These are phyloP conservation scores for Zymoseptoria ardabiliae DNA, from an alignment of 2,329 filamentous ascomycete species.

Conservation along the genomic window DNA sequence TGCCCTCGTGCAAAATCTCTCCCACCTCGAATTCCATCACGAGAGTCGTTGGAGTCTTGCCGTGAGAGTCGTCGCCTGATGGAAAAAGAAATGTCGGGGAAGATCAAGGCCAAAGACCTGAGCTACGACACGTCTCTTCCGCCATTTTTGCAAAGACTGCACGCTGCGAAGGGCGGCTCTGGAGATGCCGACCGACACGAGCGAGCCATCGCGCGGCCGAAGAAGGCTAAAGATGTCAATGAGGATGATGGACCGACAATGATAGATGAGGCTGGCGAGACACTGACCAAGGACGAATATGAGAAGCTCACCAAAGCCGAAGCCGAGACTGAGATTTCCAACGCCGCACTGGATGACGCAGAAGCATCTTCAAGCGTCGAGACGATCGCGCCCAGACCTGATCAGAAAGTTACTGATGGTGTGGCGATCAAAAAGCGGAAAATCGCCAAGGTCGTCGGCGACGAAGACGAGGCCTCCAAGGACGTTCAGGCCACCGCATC, in stretches of 20 bases:
- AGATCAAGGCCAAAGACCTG: conserved; percentile 59
- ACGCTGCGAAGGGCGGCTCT: conserved; percentile 45
- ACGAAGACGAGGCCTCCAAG: conserved; percentile 19
- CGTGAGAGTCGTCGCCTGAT: neutral
- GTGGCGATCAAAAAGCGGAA: conserved; percentile 31
- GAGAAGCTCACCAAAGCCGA: conserved; percentile 33
- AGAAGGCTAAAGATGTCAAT: conserved; percentile 53
- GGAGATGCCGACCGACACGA: conserved; percentile 42
- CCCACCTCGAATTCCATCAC: neutral
- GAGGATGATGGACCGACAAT: conserved; percentile 72
- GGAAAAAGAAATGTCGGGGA: conserved; percentile 30
- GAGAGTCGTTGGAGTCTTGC: neutral
- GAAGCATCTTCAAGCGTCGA: neutral
- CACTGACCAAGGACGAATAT: conserved; percentile 47
- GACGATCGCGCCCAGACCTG: conserved; percentile 7
- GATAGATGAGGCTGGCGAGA: conserved; percentile 62
- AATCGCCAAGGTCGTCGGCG: conserved; percentile 28
- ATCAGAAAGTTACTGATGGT: conserved; percentile 18
- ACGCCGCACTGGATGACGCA: neutral
- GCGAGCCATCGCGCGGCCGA: conserved; percentile 38
- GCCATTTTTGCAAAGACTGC: conserved; percentile 41
- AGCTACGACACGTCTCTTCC: conserved; percentile 53
- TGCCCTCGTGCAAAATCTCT: neutral
- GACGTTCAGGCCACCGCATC: conserved; percentile 4
- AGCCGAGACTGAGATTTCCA: conserved; percentile 3